Percentiles rank a stretch among this genome's conserved stretches.
Conservation (phyloP, 371 early-diverging fungal genomes). For the Mucor racemosus region DNA sequence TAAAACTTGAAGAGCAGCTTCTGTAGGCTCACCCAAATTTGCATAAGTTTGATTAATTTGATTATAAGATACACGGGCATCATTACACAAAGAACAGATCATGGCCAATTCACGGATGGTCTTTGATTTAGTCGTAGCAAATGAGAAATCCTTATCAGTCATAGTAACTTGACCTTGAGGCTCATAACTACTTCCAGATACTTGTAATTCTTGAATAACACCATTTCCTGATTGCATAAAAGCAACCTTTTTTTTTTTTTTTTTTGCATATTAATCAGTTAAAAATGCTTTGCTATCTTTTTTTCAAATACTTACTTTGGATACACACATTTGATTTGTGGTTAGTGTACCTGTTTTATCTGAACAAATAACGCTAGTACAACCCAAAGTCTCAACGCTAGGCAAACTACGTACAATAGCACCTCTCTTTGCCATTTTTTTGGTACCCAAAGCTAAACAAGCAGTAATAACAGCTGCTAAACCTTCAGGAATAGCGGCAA, state of each 20-base stretch:
- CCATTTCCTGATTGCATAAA: constrained; percentile 28
- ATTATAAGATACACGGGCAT: constrained; percentile 83
- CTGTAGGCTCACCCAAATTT: constrained; percentile 95
- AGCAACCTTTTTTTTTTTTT: neutral
- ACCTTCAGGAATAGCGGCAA: constrained; percentile 99
- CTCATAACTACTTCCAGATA: constrained; percentile 86
- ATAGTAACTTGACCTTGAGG: constrained; percentile 76
- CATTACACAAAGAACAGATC: constrained; percentile 90
- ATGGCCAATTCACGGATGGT: constrained; percentile 74
- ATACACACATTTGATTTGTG: constrained; percentile 95
- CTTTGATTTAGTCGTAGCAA: constrained; percentile 48
- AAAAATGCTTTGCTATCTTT: neutral
- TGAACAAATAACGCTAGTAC: constrained; percentile 97
- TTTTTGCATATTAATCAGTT: constrained; percentile 25
- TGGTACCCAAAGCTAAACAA: constrained; percentile 94
- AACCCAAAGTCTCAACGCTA: constrained; percentile 95
- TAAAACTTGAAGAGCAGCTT: constrained; percentile 91
- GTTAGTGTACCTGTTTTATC: constrained; percentile 99
- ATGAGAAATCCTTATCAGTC: constrained; percentile 40
- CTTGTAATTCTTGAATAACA: constrained; percentile 64
- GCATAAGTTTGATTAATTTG: constrained; percentile 58
- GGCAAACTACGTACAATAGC: constrained; percentile 95
- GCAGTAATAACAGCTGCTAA: constrained; percentile 97
- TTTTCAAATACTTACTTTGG: constrained; percentile 53
- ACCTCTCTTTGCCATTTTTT: constrained; percentile 95